Base-by-base conservation (phyloP, 345 rosid genomes). In the Kandelia obovata region DNA sequence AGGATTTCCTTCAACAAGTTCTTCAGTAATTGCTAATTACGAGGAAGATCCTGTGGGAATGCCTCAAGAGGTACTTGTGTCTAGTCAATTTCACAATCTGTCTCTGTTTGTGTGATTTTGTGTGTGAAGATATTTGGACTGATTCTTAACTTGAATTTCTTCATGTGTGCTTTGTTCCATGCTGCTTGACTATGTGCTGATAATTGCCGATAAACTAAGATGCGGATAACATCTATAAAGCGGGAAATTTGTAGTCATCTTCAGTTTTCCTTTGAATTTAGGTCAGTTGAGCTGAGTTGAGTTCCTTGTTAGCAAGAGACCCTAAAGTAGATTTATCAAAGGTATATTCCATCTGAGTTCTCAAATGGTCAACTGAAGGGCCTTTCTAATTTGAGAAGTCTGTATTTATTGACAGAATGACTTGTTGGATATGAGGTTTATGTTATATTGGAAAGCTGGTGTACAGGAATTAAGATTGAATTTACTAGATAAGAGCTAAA, bases 11-110 rank as follows among this genome's bases (percentile, higher is more conserved):
- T 70, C 67, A n/a, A 66, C 73, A 43, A 78, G 73, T 69, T 67
- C 72, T 67, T 69, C 55, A 4, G 53, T 71, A 77, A 67, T 81
- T 56, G 72, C 84, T 30, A 57, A 61, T 67, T 70, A 31, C 68
- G 76, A 83, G 76, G 85, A 85, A 2, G 92, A 80, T 83, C 97
- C 95, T 65, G 59, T 75, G 75, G 91, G 92, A 77, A 84, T 96
- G 92, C 97, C 98, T 61, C 95, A 92, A 25, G 97, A 88, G 99
- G 99, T 92, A 86, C 64, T 52, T 34, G 46, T 39, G 61, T 73
- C 64, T 39, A 37, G 31, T 46, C 66, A 31, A 51, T 53, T 66
- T 68, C 53, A 39, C 53, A 60, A 30, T 69, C 26, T 69, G 23
- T 70, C 19, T 62, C 34, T 21, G 28, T 31, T 68, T 68, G 51